Evolutionary conservation across 192 early-diverging fungal genomes (phyloP), one percentile per base, ranked within the genome.

Genomic region (Coemansia sp.): DNA sequence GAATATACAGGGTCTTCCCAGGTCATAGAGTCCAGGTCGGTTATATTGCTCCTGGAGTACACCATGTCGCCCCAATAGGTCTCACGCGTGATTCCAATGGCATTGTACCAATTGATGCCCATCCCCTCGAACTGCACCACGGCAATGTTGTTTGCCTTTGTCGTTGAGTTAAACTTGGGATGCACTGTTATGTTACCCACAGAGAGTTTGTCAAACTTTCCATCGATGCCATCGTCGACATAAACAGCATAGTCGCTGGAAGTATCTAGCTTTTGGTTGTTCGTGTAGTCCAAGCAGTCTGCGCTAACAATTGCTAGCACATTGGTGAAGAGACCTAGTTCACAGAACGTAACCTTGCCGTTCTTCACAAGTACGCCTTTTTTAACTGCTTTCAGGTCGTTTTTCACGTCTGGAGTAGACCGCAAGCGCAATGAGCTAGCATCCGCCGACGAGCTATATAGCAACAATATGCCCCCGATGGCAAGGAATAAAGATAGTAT

Each of bases 71-170:
- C 26, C 74, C 69, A 77, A 1, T 48, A 33, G 8, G 48, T 51
- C 13, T 31, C n/a, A 2, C 61, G 56, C 0, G 16, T 25, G 1
- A 58, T 25, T 2, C 66, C 66, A 30, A 58, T 70, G 46, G 65
- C 56, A 26, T 70, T 69, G 29, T 33, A 51, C 73, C 67, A 75
- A n/a, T 53, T 18, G 1, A 51, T 25, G 2, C 48, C 30, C 39
- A 21, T 45, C 1, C 51, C 58, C 0, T 28, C 48, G 34, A 58
- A 76, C 40, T 67, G 53, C 7, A 76, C 18, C 16, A 70, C 3
- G 0, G 74, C 74, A 20, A 76, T 55, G 33, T 76, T 76, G 49
- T 76, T 76, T 33, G 74, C 68, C 56, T 67, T 66, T 21, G 64
- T 66, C 6, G 16, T 21, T 1, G 63, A 13, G 61, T 64, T 30